Evolutionary conservation across 768 basidiomycete species (phyloP).

Genomic region (Pleurotus eryngii): DNA sequence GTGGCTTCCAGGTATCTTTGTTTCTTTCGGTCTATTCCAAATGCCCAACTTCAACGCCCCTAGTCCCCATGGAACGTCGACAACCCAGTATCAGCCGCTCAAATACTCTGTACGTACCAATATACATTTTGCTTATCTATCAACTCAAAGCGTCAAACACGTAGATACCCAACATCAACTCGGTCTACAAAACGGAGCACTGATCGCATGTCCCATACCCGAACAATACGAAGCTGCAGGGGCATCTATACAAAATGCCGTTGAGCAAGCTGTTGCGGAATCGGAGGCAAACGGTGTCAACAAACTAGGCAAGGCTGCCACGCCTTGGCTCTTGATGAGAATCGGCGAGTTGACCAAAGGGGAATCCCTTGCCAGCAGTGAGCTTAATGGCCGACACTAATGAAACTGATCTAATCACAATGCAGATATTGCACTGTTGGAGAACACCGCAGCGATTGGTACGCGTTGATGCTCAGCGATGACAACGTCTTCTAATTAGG

Average conservation of each 20-base stretch:
- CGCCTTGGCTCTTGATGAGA: slow-evolving; percentile 89
- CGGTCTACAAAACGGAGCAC: slow-evolving; percentile 67
- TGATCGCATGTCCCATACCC: slow-evolving; percentile 92
- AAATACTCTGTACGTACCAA: slow-evolving; percentile 54
- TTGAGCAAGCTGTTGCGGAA: slow-evolving; percentile 83
- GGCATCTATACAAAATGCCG: slow-evolving; percentile 63
- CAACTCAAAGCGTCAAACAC: no score
- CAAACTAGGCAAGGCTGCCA: slow-evolving; percentile 83
- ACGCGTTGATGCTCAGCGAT: slow-evolving; percentile 24
- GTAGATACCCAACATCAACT: slow-evolving; percentile 71
- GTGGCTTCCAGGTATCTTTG: slow-evolving; percentile 67
- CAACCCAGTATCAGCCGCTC: slow-evolving; percentile 65
- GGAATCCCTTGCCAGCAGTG: slow-evolving; percentile 46
- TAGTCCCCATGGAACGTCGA: slow-evolving; percentile 80
- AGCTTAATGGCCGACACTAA: background rate
- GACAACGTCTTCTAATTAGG: slow-evolving; percentile 1
- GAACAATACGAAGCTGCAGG: slow-evolving; percentile 68
- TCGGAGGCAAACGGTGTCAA: slow-evolving; percentile 78
- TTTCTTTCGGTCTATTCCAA: background rate
- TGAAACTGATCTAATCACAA: slow-evolving; percentile 15
- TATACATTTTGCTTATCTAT: background rate
- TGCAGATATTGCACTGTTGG: slow-evolving; percentile 81
- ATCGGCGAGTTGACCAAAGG: slow-evolving; percentile 80
- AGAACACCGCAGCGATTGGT: slow-evolving; percentile 88
- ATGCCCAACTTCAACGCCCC: background rate